phyloP scores from a whole-genome alignment of 768 basidiomycete species.

The Russula ochroleuca region DNA sequence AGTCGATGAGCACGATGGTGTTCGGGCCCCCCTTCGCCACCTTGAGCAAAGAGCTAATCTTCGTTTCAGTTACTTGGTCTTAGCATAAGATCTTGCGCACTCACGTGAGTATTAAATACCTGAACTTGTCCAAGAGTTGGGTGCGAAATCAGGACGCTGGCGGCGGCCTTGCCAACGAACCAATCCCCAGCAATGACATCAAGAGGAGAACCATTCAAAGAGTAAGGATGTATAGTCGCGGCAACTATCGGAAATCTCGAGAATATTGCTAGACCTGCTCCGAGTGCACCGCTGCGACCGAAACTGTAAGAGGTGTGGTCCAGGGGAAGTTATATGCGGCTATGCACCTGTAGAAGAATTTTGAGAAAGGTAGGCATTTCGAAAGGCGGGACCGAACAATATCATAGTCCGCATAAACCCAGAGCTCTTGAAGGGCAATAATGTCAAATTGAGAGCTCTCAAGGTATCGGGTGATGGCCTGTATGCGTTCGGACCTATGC shows the following conservation, averaged over 20 bases:
- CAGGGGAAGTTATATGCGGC: constrained; percentile 11
- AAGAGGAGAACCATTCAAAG: constrained; percentile 77
- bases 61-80: background rate
- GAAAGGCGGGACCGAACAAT: constrained; percentile 54
- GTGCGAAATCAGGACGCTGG: constrained; percentile 66
- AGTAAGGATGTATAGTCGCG: constrained; percentile 70
- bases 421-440: constrained; percentile 81
- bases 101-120: constrained; percentile 85
- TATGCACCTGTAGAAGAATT: constrained; percentile 73
- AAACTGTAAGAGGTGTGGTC: constrained; percentile 3
- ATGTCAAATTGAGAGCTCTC: constrained; percentile 65
- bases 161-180: constrained; percentile 89
- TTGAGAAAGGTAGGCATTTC: constrained; percentile 59
- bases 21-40: constrained; percentile 81
- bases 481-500: constrained; percentile 63
- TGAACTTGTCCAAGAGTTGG: constrained; percentile 73
- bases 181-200: constrained; percentile 85
- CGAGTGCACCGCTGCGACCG: constrained; percentile 72
- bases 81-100: constrained; percentile 30
- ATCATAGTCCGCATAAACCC: constrained; percentile 81
- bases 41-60: constrained; percentile 64
- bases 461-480: constrained; percentile 68
- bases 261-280: constrained; percentile 86
- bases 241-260: constrained; percentile 75
- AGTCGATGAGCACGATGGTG: constrained; percentile 74